These are phyloP conservation scores for Trypanosoma congolense DNA, from an alignment of 208 protist species.

Conservation along the genomic window DNA sequence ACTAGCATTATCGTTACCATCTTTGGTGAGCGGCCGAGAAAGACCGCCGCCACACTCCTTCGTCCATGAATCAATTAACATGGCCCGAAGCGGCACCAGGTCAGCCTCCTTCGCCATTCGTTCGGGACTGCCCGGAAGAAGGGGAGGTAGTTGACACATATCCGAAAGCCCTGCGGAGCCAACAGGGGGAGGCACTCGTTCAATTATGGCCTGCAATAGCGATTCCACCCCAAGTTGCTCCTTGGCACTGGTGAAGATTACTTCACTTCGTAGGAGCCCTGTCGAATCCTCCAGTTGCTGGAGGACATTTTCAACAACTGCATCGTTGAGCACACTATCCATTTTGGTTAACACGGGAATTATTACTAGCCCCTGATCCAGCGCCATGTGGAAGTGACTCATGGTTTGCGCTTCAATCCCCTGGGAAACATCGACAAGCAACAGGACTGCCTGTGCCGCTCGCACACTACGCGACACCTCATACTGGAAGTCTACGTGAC, in stretches of 20 bases:
- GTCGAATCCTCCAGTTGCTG: constrained; percentile 86
- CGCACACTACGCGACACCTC: constrained; percentile 93
- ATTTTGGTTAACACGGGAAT: constrained; percentile 89
- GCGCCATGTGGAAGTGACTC: constrained; percentile 94
- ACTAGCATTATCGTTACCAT: neutral
- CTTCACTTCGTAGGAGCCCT: constrained; percentile 79
- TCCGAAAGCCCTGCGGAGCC: constrained; percentile 65
- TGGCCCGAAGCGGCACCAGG: constrained; percentile 82
- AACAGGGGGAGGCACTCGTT: constrained; percentile 82
- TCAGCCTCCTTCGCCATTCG: constrained; percentile 40
- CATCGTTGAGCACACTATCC: constrained; percentile 72
- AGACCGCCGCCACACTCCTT: constrained; percentile 88
- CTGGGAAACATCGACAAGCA: constrained; percentile 92
- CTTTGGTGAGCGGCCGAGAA: constrained; percentile 22
- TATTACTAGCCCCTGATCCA: constrained; percentile 84
- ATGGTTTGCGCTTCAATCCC: constrained; percentile 95
- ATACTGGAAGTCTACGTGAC: constrained; percentile 98
- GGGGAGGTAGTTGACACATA: constrained; percentile 54
- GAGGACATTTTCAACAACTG: constrained; percentile 59
- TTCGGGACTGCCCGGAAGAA: constrained; percentile 54
- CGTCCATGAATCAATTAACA: constrained; percentile 96
- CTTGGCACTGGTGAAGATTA: constrained; percentile 91
- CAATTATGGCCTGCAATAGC: constrained; percentile 89
- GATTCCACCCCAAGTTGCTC: constrained; percentile 79
- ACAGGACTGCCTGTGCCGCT: constrained; percentile 86